These are phyloP conservation scores for Massariosphaeria phaeospora DNA, from an alignment of 495 filamentous ascomycete species.

Conservation along the genomic window DNA sequence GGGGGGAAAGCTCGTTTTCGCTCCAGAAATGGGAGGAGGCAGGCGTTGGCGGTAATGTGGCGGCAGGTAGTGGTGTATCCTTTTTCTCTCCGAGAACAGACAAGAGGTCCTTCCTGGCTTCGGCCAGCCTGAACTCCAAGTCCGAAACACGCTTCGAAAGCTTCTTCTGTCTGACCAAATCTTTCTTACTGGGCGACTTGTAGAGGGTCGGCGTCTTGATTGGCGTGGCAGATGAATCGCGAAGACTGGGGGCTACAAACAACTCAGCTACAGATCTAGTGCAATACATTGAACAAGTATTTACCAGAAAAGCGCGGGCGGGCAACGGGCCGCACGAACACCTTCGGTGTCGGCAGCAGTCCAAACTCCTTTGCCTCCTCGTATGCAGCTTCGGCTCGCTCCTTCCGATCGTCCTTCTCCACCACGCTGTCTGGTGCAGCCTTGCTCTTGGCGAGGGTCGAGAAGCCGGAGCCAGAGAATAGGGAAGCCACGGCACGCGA, in stretches of 20 bases:
- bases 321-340: constrained; percentile 21
- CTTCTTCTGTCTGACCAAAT: constrained; percentile 57
- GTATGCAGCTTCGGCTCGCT: constrained; percentile 55
- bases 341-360: constrained; percentile 40
- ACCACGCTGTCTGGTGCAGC: constrained; percentile 1
- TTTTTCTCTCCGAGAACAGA: constrained; percentile 43
- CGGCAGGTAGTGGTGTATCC: constrained; percentile 27
- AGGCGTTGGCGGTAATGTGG: not conserved
- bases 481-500: constrained; percentile 4
- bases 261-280: constrained; percentile 30
- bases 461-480: constrained; percentile 3
- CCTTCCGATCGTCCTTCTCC: constrained; percentile 37
- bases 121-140: constrained; percentile 57
- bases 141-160: constrained; percentile 62
- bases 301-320: not conserved
- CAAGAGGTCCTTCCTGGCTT: constrained; percentile 55
- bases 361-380: constrained; percentile 57
- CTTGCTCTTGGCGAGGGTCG: constrained; percentile 16
- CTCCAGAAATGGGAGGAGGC: constrained; percentile 33
- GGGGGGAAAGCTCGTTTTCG: not conserved
- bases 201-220: constrained; percentile 37
- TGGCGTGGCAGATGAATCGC: not conserved
- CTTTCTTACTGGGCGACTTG: constrained; percentile 54
- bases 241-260: constrained; percentile 34
- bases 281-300: constrained; percentile 10